phyloP scores from a whole-genome alignment of 805 yeast species.

The Yamadazyma paraphyllophila region DNA sequence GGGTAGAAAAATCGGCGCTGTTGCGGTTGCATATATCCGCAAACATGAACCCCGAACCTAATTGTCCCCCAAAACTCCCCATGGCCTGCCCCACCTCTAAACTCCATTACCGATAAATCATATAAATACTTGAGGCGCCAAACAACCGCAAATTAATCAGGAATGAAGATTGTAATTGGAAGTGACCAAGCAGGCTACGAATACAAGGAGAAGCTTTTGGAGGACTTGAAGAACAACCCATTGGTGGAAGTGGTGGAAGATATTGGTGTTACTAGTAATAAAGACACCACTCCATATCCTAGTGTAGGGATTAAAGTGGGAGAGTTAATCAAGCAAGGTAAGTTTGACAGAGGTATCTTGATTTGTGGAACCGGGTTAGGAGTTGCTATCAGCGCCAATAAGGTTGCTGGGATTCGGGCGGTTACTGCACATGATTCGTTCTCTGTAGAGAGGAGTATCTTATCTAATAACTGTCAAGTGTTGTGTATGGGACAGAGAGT shows the following conservation, averaged over 20 bases:
- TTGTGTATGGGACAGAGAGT: constrained; percentile 50
- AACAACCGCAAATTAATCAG: background rate
- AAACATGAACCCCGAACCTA: constrained; percentile 2
- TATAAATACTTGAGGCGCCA: background rate
- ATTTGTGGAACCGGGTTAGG: constrained; percentile 52
- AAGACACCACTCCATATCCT: constrained; percentile 40
- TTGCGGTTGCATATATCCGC: constrained; percentile 5
- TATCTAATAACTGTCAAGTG: constrained; percentile 44
- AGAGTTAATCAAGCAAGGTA: constrained; percentile 36
- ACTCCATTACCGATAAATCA: background rate
- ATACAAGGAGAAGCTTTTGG: constrained; percentile 38
- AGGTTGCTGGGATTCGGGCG: constrained; percentile 46
- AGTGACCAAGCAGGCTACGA: constrained; percentile 46
- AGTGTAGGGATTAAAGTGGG: constrained; percentile 44
- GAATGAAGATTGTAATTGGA: constrained; percentile 35
- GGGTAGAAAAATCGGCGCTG: constrained; percentile 1
- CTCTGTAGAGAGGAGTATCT: constrained; percentile 44
- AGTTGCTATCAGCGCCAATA: constrained; percentile 48
- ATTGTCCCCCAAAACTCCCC: constrained; percentile 7
- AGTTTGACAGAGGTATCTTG: constrained; percentile 45
- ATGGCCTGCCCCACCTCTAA: constrained; percentile 11
- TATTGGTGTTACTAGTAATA: constrained; percentile 36
- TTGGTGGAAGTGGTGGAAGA: constrained; percentile 34
- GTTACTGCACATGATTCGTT: constrained; percentile 49
- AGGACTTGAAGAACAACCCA: constrained; percentile 29